Evolutionary conservation across 2,329 filamentous ascomycete species (phyloP).

Genomic region (Arthrobotrys musiformis): DNA sequence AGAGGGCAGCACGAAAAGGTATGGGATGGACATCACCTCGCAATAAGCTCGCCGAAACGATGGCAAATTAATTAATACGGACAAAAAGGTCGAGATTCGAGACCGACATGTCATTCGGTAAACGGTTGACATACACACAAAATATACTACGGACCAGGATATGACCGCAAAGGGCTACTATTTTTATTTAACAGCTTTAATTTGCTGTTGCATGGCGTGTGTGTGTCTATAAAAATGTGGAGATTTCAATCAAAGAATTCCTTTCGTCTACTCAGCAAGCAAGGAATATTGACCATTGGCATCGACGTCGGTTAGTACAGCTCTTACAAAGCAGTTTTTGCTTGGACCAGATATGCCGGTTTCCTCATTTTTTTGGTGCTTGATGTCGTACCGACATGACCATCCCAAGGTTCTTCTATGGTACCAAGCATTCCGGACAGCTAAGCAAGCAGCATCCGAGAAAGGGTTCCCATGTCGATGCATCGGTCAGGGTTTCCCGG

Average conservation of each 20-base stretch:
- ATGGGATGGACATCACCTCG: slow-evolving; percentile 12
- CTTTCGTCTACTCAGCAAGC: slow-evolving; percentile 39
- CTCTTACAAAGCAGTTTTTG: slow-evolving; percentile 9
- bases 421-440: slow-evolving; percentile 46
- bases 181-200: slow-evolving; percentile 53
- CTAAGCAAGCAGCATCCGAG: slow-evolving; percentile 53
- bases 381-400: slow-evolving; percentile 39
- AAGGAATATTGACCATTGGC: too few relatives aligned
- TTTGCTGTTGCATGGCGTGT: slow-evolving; percentile 47
- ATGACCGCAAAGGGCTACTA: slow-evolving; percentile 35
- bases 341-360: slow-evolving; percentile 12
- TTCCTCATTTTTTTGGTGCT: too few relatives aligned
- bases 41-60: slow-evolving; percentile 35
- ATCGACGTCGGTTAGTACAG: slow-evolving; percentile 32
- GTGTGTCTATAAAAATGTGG: slow-evolving; percentile 38
- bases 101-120: slow-evolving; percentile 39
- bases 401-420: slow-evolving; percentile 41
- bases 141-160: slow-evolving; percentile 32
- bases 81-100: slow-evolving; percentile 24
- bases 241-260: slow-evolving; percentile 36
- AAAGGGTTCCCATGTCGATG: slow-evolving; percentile 46
- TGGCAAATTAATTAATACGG: slow-evolving; percentile 50
- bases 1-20: slow-evolving; percentile 4
- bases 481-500: slow-evolving; percentile 42
- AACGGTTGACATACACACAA: slow-evolving; percentile 42